These are phyloP conservation scores for Ascomycota sp. DNA, from an alignment of 2,329 filamentous ascomycete species.

Conservation along the genomic window DNA sequence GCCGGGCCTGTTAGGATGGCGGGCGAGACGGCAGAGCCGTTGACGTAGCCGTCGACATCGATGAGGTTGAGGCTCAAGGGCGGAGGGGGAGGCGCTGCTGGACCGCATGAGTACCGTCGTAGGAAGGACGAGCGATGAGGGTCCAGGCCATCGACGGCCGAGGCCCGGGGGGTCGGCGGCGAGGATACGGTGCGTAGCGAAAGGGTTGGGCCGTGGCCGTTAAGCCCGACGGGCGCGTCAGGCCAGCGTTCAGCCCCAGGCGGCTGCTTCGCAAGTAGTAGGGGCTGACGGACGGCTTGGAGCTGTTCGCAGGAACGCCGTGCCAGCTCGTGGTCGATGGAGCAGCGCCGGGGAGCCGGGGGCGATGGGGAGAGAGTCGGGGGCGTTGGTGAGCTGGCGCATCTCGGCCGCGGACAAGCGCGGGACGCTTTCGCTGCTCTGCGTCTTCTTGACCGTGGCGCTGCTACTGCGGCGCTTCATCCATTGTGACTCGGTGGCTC, in stretches of 20 bases:
- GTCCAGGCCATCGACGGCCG: constrained; percentile 9
- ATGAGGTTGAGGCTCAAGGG: constrained; percentile 21
- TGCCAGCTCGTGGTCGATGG: constrained; percentile 17
- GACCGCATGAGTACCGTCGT: constrained; percentile 27
- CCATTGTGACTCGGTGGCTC: neutral
- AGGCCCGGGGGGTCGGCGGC: constrained; percentile 24
- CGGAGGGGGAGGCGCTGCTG: constrained; percentile 20
- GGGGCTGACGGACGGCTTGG: constrained; percentile 10
- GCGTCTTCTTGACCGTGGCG: constrained; percentile 10
- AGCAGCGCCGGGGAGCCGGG: constrained; percentile 15
- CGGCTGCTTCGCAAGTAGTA: constrained; percentile 2
- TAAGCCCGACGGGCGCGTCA: constrained; percentile 5
- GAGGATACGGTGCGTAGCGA: constrained; percentile 27
- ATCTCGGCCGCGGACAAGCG: constrained; percentile 38
- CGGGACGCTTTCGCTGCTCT: constrained; percentile 23
- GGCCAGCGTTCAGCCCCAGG: too few species aligned
- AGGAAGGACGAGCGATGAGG: constrained; percentile 11
- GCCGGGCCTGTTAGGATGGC: constrained; percentile 7
- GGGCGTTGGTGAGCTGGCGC: constrained; percentile 32
- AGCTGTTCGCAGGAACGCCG: constrained; percentile 9
- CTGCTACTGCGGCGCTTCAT: constrained; percentile 9
- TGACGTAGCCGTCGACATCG: constrained; percentile 6
- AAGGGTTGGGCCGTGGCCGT: constrained; percentile 13
- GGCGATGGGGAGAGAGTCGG: constrained; percentile 38
- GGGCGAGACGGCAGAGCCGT: constrained; percentile 5